These are phyloP conservation scores for Scopulariopsis brevicaulis DNA, from an alignment of 2,329 filamentous ascomycete species.

Conservation along the genomic window DNA sequence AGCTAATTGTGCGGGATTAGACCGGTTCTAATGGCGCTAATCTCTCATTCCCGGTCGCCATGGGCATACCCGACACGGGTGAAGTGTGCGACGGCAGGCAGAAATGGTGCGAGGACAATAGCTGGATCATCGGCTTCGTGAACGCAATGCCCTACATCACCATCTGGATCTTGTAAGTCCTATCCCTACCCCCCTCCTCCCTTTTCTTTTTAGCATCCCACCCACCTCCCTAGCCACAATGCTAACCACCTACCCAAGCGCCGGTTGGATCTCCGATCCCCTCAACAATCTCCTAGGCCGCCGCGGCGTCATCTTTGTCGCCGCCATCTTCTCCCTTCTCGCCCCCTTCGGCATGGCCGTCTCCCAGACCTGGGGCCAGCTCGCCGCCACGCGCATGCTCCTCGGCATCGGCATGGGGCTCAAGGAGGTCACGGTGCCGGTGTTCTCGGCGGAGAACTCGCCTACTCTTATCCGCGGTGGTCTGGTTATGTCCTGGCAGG, in stretches of 20 bases:
- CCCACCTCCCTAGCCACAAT: neutral
- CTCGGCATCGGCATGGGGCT: slow-evolving; percentile 52
- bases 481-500: slow-evolving; percentile 42
- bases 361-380: slow-evolving; percentile 45
- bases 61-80: slow-evolving; percentile 30
- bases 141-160: slow-evolving; percentile 36
- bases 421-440: slow-evolving; percentile 34
- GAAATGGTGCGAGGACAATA: slow-evolving; percentile 27
- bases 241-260: slow-evolving; percentile 18
- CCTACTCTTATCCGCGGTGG: slow-evolving; percentile 40
- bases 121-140: slow-evolving; percentile 50
- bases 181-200: neutral
- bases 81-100: slow-evolving; percentile 7
- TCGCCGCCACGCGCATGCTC: slow-evolving; percentile 34
- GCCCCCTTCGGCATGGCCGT: slow-evolving; percentile 49
- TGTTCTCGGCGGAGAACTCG: slow-evolving; percentile 40
- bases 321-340: slow-evolving; percentile 49
- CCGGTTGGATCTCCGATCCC: slow-evolving; percentile 51
- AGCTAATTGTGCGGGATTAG: neutral
- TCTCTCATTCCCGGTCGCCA: slow-evolving; percentile 28
- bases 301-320: slow-evolving; percentile 48
- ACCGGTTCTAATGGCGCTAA: slow-evolving; percentile 28
- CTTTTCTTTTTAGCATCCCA: neutral
- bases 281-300: slow-evolving; percentile 47
- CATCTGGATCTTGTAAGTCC: slow-evolving; percentile 27